These are phyloP conservation scores for Allantophomopsis cytisporea DNA, from an alignment of 2,329 filamentous ascomycete genomes.

Conservation along the genomic window DNA sequence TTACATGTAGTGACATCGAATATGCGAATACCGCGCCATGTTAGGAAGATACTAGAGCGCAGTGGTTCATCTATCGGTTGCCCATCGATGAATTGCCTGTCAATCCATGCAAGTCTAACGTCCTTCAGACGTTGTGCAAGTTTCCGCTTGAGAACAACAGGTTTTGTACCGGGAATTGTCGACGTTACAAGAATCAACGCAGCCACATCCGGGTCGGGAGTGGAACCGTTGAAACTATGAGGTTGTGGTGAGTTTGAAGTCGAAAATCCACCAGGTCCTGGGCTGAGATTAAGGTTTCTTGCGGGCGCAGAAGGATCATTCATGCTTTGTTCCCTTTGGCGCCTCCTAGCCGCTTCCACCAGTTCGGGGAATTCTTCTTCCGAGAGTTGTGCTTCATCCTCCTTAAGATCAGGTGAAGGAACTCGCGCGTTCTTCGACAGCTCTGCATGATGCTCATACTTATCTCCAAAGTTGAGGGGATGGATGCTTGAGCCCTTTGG, in stretches of 20 bases:
- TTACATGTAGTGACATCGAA: constrained; percentile 65
- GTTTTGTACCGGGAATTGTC: constrained; percentile 41
- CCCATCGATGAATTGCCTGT: constrained; percentile 37
- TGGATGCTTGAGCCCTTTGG: background rate
- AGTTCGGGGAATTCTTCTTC: constrained; percentile 19
- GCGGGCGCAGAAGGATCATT: no score
- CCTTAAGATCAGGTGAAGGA: background rate
- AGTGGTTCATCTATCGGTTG: constrained; percentile 23
- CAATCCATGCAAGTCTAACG: constrained; percentile 57
- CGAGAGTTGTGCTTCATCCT: constrained; percentile 7
- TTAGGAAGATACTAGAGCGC: constrained; percentile 52
- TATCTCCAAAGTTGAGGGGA: background rate
- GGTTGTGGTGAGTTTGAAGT: background rate
- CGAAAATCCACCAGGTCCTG: no score
- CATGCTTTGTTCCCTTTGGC: constrained; percentile 6
- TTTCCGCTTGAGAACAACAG: constrained; percentile 51
- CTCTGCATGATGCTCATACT: background rate
- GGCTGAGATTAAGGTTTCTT: no score
- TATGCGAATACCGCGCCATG: constrained; percentile 60
- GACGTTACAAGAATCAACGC: constrained; percentile 59
- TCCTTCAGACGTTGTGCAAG: constrained; percentile 54
- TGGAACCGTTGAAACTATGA: background rate
- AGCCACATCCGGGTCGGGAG: constrained; percentile 24
- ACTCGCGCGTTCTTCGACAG: background rate
- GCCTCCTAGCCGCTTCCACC: constrained; percentile 8